Evolutionary conservation across 495 filamentous ascomycete species (phyloP).

Genomic region (Viridothelium virens): DNA sequence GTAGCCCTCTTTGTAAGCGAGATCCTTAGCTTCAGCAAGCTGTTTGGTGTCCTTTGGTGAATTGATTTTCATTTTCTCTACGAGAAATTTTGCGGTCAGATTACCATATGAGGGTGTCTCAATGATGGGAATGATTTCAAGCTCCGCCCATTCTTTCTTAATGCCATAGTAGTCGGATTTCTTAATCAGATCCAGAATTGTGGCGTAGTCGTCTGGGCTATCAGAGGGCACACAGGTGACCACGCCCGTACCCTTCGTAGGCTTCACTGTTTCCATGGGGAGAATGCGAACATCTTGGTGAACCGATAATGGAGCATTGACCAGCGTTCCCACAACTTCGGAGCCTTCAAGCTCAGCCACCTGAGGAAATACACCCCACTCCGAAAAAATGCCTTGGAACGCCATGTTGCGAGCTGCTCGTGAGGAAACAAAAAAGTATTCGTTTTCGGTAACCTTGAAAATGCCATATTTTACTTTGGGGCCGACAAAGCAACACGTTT

Average conservation of each 20-base stretch:
- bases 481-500: constrained; percentile 91
- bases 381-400: constrained; percentile 77
- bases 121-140: constrained; percentile 83
- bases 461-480: constrained; percentile 86
- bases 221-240: constrained; percentile 94
- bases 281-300: constrained; percentile 78
- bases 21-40: constrained; percentile 86
- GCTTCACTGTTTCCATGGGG: constrained; percentile 88
- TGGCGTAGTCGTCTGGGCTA: constrained; percentile 92
- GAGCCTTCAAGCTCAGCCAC: constrained; percentile 64
- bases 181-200: constrained; percentile 77
- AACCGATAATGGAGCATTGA: constrained; percentile 84
- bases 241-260: constrained; percentile 90
- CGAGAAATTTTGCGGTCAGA: constrained; percentile 69
- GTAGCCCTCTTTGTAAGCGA: constrained; percentile 96
- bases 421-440: constrained; percentile 80
- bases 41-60: constrained; percentile 89
- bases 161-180: constrained; percentile 97
- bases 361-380: constrained; percentile 66
- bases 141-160: constrained; percentile 90
- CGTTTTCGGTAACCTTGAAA: constrained; percentile 73
- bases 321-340: constrained; percentile 74
- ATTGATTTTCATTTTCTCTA: constrained; percentile 90
- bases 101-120: constrained; percentile 84
- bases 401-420: constrained; percentile 92